Conservation (phyloP, 139 green algal genomes). For the Klebsormidium nitens region DNA sequence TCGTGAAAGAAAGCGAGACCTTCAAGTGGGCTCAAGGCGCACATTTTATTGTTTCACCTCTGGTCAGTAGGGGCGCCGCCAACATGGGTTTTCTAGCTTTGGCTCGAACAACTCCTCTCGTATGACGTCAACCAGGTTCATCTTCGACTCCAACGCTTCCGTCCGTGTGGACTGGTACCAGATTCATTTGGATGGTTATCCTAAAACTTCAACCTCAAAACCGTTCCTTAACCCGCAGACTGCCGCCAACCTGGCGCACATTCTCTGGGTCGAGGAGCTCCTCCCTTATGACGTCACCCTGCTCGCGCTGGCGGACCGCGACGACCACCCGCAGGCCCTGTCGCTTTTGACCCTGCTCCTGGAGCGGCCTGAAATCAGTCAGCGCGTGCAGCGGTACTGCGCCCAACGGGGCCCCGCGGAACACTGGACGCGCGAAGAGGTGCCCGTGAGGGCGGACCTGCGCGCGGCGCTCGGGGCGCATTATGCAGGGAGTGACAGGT, state of each 20-base stretch:
- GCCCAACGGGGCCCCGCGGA: background rate
- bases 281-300: constrained; percentile 5
- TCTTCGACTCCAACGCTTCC: no score
- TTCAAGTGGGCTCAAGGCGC: no score
- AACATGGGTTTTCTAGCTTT: no score
- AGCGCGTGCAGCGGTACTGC: constrained; percentile 4
- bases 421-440: constrained; percentile 1
- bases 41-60: no score
- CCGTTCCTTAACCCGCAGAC: no score
- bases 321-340: background rate
- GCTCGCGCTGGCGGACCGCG: constrained; percentile 1
- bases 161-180: no score
- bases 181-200: no score
- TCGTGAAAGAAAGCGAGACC: no score
- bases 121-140: no score
- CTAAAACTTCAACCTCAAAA: no score
- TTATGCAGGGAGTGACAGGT: constrained; percentile 2
- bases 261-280: constrained; percentile 7
- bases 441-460: background rate
- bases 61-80: no score
- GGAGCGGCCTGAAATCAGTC: constrained; percentile 6
- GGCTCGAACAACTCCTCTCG: no score
- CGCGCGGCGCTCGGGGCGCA: constrained; percentile 3
- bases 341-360: constrained; percentile 3
- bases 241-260: background rate